Conservation (phyloP, 805 yeast genomes). For the Debaryomyces maramus region DNA sequence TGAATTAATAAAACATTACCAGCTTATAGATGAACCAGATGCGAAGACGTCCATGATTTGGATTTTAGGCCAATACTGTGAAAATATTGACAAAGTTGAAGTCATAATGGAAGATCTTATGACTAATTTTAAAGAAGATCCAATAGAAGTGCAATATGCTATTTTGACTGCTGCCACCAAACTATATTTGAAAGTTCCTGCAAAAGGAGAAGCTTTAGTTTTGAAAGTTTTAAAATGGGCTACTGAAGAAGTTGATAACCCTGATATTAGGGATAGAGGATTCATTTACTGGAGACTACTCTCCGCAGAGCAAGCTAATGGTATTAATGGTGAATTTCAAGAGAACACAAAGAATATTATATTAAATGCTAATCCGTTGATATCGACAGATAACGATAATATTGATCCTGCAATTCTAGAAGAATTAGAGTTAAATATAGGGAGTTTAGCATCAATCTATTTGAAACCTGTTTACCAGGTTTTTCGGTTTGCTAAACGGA, state of each 20-base stretch:
- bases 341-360: slow-evolving; percentile 48
- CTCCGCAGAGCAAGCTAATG: slow-evolving; percentile 42
- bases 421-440: slow-evolving; percentile 79
- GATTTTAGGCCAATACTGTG: slow-evolving; percentile 76
- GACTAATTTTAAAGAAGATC: slow-evolving; percentile 56
- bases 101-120: slow-evolving; percentile 44
- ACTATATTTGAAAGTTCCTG: slow-evolving; percentile 58
- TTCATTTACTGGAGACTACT: slow-evolving; percentile 82
- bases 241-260: slow-evolving; percentile 74
- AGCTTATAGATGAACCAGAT: slow-evolving; percentile 67
- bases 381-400: slow-evolving; percentile 65
- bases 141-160: slow-evolving; percentile 71
- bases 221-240: slow-evolving; percentile 61
- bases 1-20: slow-evolving; percentile 31
- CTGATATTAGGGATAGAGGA: slow-evolving; percentile 86
- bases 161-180: slow-evolving; percentile 74
- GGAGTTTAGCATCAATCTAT: slow-evolving; percentile 80
- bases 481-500: slow-evolving; percentile 63
- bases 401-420: slow-evolving; percentile 71
- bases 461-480: slow-evolving; percentile 81
- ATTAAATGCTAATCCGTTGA: slow-evolving; percentile 59
- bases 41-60: slow-evolving; percentile 78
- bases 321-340: slow-evolving; percentile 42
- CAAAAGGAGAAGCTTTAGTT: slow-evolving; percentile 54
- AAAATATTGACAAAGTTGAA: slow-evolving; percentile 40